Percentiles rank a stretch among this genome's conserved stretches.
Evolutionary conservation across 208 protist genomes (phyloP).

Genomic region (Wallacemonas sp.): DNA sequence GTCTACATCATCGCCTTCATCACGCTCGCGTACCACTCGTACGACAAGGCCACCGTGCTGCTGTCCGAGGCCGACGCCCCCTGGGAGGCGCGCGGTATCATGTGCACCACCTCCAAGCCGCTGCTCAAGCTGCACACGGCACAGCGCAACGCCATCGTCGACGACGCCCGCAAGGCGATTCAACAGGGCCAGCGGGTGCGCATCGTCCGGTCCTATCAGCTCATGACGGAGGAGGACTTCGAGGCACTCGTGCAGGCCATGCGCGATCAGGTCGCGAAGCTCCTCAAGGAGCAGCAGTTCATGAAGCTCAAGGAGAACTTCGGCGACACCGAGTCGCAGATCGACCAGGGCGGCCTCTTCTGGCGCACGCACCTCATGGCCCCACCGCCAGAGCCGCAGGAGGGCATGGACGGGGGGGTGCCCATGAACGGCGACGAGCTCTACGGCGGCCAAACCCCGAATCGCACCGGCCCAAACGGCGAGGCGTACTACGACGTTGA

Average conservation of each 20-base stretch:
- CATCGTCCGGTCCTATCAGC: conserved; percentile 84
- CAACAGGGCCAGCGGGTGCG: conserved; percentile 67
- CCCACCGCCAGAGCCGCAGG: conserved; percentile 11
- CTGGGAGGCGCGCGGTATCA: conserved; percentile 69
- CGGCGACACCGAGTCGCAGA: conserved; percentile 64
- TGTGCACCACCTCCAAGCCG: conserved; percentile 67
- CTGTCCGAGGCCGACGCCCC: conserved; percentile 77
- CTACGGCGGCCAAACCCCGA: background rate
- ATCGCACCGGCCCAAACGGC: background rate
- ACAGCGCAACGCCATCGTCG: conserved; percentile 80
- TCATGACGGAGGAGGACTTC: conserved; percentile 87
- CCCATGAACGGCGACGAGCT: background rate
- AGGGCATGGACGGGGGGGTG: background rate
- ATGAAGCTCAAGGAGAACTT: conserved; percentile 73
- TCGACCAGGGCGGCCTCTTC: conserved; percentile 49
- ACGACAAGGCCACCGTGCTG: conserved; percentile 52
- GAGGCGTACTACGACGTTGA: conserved; percentile 50
- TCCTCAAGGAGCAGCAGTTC: conserved; percentile 74
- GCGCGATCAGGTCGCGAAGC: conserved; percentile 55
- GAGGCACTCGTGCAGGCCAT: conserved; percentile 72
- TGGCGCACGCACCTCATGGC: conserved; percentile 53
- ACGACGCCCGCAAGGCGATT: conserved; percentile 72
- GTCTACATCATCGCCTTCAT: conserved; percentile 50
- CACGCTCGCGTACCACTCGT: conserved; percentile 46
- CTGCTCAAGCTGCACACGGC: conserved; percentile 79